Evolutionary conservation across 805 yeast genomes (phyloP), one percentile per base, ranked within the genome.

Genomic region (Candida patagonica): DNA sequence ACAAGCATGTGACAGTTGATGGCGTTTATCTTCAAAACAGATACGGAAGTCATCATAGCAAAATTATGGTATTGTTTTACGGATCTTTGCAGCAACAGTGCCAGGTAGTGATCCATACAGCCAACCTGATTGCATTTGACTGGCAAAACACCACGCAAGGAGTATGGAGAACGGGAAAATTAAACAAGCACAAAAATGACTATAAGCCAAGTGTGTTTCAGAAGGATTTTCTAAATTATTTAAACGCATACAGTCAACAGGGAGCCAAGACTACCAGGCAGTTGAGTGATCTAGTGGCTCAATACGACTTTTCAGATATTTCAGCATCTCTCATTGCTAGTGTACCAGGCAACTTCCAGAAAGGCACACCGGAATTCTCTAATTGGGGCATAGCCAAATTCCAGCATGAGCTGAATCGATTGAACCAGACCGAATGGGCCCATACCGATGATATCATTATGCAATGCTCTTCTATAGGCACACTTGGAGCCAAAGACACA

Each of bases 91-190:
- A 38, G 3, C 30, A 38, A 21, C 22, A 39, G 10, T 41, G 42
- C 30, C 55, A 55, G 38, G 46, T 59, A 4, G 53, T 58, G 9
- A 42, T 59, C 2, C 60, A 55, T 37, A 59, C 63, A 1, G 61
- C 61, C 16, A 59, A 59, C 37, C 20, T 59, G 45, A 52, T 58
- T 12, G 42, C 37, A 21, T 44, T 48, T 22, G 63, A 59, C 42
- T 59, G 63, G 63, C 40, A 36, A 5, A 51, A 50, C 32, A 50
- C 55, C 56, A 46, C 57, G 20, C 60, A 59, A 40, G 61, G 56
- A 2, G 47, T 53, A 4, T 59, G 61, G 62, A 39, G 41, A 22
- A 46, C 56, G 16, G 57, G 59, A 1, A 29, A 46, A 12, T 39
- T 57, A 19, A 31, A 21, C 15, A 22, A 25, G 24, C 20, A 8